Evolutionary conservation across 2,329 filamentous ascomycete species (phyloP), one percentile per base, ranked within the genome.

Genomic region (Talaromyces sp.): DNA sequence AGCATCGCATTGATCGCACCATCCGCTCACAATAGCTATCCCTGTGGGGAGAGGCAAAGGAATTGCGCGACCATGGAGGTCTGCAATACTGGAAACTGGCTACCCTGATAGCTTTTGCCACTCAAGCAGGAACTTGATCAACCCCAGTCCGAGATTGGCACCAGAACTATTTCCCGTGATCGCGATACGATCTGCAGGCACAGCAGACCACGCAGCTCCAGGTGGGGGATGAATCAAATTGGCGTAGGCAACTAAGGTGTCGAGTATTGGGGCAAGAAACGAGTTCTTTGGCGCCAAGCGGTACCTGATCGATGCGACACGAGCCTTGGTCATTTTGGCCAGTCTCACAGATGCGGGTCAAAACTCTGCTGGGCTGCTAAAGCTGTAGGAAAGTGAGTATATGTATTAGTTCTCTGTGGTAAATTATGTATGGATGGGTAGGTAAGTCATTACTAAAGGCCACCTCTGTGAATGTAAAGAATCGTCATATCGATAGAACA

Each of bases 1-100:
- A 7, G 62, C 62, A 39, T 63, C 54, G 10, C 62, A 63, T 39
- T 45, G 62, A 48, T 59, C 62, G 19, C 62, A 63, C 62, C 62
- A 63, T 41, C 62, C 62, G 19, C 62, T 63, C 16, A 63, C 54
- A n/a, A 19, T 22, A 59, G 54, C 54, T 13, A 63, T 48, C 2
- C 54, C 54, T 6, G 54, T 54, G 10, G 62, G 54, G 22, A 63
- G 62, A 19, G 62, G n/a, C 19, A 63, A 22, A 41, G 54, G n/a
- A 35, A 63, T 2, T 3, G 54, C 3, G 19, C 11, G 54, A 16
- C 52, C 54, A 33, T 63, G 62, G 10, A 63, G 52, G 37, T 59
- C 62, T 24, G 43, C 14, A 27, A 63, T 50, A 27, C 5, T 35
- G 33, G 54, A 16, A 19, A 50, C n/a, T 13, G 43, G 43, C 43